Evolutionary conservation across 2,329 filamentous ascomycete species (phyloP).

Genomic region (Hypomyces rosellus): DNA sequence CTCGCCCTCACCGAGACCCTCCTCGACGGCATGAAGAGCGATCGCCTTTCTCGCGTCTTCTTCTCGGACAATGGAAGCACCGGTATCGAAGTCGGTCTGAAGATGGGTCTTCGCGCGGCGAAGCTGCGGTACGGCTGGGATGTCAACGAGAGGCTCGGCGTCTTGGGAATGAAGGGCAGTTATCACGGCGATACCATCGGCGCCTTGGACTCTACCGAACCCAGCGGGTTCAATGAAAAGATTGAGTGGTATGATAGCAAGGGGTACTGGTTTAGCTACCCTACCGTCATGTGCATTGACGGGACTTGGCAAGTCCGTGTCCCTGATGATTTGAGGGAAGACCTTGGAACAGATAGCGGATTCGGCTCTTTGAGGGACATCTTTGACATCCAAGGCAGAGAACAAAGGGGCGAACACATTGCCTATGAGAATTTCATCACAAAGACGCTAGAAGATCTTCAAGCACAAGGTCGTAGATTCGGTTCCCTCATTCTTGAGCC

Average conservation of each 20-base stretch:
- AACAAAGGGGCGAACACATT: slow-evolving; percentile 36
- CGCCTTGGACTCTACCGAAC: slow-evolving; percentile 79
- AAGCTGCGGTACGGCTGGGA: slow-evolving; percentile 61
- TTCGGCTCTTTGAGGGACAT: slow-evolving; percentile 48
- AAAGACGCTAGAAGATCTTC: slow-evolving; percentile 44
- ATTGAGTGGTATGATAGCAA: slow-evolving; percentile 80
- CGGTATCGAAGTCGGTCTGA: slow-evolving; percentile 75
- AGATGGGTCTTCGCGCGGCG: slow-evolving; percentile 73
- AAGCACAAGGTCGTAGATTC: slow-evolving; percentile 56
- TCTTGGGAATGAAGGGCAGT: slow-evolving; percentile 70
- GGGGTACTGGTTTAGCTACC: slow-evolving; percentile 77
- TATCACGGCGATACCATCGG: slow-evolving; percentile 88
- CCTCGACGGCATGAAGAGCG: slow-evolving; percentile 53
- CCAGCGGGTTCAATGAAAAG: slow-evolving; percentile 70
- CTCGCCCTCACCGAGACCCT: slow-evolving; percentile 61
- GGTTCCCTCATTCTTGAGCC: slow-evolving; percentile 77
- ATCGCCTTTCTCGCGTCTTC: slow-evolving; percentile 64
- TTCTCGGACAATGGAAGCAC: slow-evolving; percentile 82
- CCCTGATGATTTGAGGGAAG: slow-evolving; percentile 40
- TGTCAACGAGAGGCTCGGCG: slow-evolving; percentile 50
- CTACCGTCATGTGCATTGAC: slow-evolving; percentile 58
- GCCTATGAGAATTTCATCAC: slow-evolving; percentile 57
- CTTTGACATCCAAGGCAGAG: slow-evolving; percentile 51
- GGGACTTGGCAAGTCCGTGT: slow-evolving; percentile 61
- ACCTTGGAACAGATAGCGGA: slow-evolving; percentile 37